phyloP scores from a whole-genome alignment of 768 basidiomycete species.

The Chiua virens region DNA sequence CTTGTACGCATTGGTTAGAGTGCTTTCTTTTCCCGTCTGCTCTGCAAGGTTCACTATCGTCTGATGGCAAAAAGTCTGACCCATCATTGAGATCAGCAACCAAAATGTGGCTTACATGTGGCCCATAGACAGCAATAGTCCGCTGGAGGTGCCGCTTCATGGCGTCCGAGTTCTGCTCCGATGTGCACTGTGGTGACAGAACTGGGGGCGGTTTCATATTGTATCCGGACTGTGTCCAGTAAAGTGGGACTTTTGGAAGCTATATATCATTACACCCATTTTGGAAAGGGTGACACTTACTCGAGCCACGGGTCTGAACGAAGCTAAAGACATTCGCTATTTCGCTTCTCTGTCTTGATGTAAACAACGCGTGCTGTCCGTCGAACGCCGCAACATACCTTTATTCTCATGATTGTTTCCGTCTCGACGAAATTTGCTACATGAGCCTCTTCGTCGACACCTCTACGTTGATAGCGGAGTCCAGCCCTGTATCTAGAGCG shows the following conservation, averaged over 20 bases:
- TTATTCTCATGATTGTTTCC: slow-evolving; percentile 82
- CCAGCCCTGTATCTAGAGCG: slow-evolving; percentile 89
- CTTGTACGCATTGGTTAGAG: slow-evolving; percentile 75
- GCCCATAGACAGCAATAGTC: slow-evolving; percentile 69
- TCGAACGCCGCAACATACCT: slow-evolving; percentile 45
- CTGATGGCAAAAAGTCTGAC: slow-evolving; percentile 37
- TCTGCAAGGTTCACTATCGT: slow-evolving; percentile 89
- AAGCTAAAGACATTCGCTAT: slow-evolving; percentile 81
- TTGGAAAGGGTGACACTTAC: slow-evolving; percentile 37
- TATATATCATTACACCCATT: not conserved
- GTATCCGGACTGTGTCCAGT: slow-evolving; percentile 88
- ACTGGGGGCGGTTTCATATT: slow-evolving; percentile 86
- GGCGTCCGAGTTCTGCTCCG: slow-evolving; percentile 66
- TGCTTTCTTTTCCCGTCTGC: slow-evolving; percentile 83
- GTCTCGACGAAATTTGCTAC: slow-evolving; percentile 98
- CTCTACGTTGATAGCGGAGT: slow-evolving; percentile 90
- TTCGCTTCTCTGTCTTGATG: slow-evolving; percentile 59
- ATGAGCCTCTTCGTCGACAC: slow-evolving; percentile 89
- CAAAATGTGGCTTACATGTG: slow-evolving; percentile 53
- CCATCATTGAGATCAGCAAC: not conserved
- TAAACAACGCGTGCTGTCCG: not conserved
- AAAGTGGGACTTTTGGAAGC: slow-evolving; percentile 70
- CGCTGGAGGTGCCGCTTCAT: slow-evolving; percentile 73
- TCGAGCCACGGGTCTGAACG: slow-evolving; percentile 90
- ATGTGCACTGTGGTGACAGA: slow-evolving; percentile 70